Base-by-base conservation (phyloP, 2,329 filamentous ascomycete genomes). In the Cordyceps javanica region DNA sequence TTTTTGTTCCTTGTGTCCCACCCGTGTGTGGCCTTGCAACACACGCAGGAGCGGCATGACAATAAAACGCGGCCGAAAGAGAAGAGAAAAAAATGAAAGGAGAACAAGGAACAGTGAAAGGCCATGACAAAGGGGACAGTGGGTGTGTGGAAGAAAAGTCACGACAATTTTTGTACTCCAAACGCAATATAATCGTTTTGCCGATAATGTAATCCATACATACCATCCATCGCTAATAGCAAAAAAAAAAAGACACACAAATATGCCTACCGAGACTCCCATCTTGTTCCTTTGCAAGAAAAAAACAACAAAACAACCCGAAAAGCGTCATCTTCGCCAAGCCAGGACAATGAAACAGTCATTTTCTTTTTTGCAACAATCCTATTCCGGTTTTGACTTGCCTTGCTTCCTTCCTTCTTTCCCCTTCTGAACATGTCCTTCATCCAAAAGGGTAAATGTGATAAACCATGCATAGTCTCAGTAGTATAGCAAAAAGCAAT, bases 151-250 rank as follows among this genome's bases (percentile, higher is more conserved):
- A 44, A 3, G 21, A 14, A 28, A 23, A 26, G 41, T 38, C 36
- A 38, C 16, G 36, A 38, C 36, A 3, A 38, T 19, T n/a, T n/a
- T n/a, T n/a, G 36, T 38, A 38, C 36, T 49, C 45, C n/a, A 50
- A 50, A 38, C 19, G 3, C 2, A 23, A 9, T 16, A 25, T 25
- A 16, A 13, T n/a, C n/a, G n/a, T 23, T n/a, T 16, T 11, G 7
- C 13, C 4, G 19, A 32, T 30, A 34, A 41, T 44, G 39, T 44
- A 14, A 14, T 30, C 5, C n/a, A n/a, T n/a, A n/a, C n/a, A n/a
- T n/a, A n/a, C n/a, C n/a, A n/a, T n/a, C n/a, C 32, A 36, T 44
- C 51, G 51, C 51, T 54, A 54, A 54, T n/a, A 54, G 51, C 51
- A 54, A 44, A 30, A 19, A 30, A 30, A 28, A 32, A 19, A 42